Percentiles rank a stretch among this genome's conserved stretches.
These are phyloP conservation scores for Dothistroma pini DNA, from an alignment of 2,329 filamentous ascomycete genomes.

Conservation along the genomic window DNA sequence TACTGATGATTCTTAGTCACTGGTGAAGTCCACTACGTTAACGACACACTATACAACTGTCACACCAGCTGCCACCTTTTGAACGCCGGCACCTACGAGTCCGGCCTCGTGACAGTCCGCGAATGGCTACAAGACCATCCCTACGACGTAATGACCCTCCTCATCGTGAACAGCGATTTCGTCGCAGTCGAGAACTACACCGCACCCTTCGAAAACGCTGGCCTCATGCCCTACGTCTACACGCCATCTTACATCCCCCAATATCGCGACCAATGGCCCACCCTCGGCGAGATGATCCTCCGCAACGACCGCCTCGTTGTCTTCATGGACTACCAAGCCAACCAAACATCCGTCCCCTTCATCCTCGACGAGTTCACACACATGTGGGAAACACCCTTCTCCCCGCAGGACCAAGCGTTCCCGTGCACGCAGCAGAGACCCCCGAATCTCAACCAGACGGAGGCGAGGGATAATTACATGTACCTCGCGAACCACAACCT, in stretches of 20 bases:
- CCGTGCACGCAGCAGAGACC: slow-evolving; percentile 78
- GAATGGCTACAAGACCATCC: slow-evolving; percentile 73
- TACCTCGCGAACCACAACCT: slow-evolving; percentile 91
- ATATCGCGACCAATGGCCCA: slow-evolving; percentile 75
- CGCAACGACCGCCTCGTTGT: slow-evolving; percentile 64
- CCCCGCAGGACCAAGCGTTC: slow-evolving; percentile 64
- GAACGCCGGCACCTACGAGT: slow-evolving; percentile 72
- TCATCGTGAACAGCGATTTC: slow-evolving; percentile 81
- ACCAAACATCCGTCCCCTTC: slow-evolving; percentile 76
- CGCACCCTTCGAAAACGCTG: slow-evolving; percentile 65
- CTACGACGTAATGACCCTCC: slow-evolving; percentile 81
- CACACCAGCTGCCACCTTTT: slow-evolving; percentile 80
- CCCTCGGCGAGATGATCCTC: slow-evolving; percentile 71
- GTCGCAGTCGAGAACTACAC: slow-evolving; percentile 62
- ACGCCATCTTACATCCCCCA: slow-evolving; percentile 68
- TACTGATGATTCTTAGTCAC: slow-evolving; percentile 45
- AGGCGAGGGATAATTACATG: slow-evolving; percentile 55
- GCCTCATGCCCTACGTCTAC: slow-evolving; percentile 70
- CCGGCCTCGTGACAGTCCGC: slow-evolving; percentile 66
- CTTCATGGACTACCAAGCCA: slow-evolving; percentile 80
- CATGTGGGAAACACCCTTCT: slow-evolving; percentile 89
- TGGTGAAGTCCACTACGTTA: slow-evolving; percentile 55
- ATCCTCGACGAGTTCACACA: slow-evolving; percentile 83
- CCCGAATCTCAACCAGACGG: slow-evolving; percentile 57
- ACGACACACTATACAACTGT: slow-evolving; percentile 69